Base-by-base conservation (phyloP, 169 alveolate species). In the Eimeria zaria region DNA sequence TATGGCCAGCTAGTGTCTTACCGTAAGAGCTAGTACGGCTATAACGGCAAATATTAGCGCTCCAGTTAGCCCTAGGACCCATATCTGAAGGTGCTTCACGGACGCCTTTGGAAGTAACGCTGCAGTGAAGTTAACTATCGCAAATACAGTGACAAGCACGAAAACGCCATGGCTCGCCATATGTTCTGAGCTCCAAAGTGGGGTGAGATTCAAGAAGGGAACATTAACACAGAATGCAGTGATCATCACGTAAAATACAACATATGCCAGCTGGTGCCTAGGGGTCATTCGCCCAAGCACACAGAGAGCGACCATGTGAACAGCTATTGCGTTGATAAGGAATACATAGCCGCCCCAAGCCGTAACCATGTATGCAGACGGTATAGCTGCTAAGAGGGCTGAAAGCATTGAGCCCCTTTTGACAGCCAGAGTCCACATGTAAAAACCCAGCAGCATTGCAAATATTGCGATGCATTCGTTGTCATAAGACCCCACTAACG, bases 341-440 rank as follows among this genome's bases (percentile, higher is more conserved):
- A 99, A 99, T 46, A 99, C 99, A 97, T 99, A 99, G 30, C 99
- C 99, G 44, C 99, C 99, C 99, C 99, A 99, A 18, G 99, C 98
- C 58, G 99, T 98, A 33, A 99, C 97, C 97, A 96, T 95, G 96
- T 97, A 97, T 93, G 97, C 93, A 96, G 98, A 91, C 89, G 98
- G 97, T 33, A 98, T 91, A 22, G 99, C 97, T 44, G 99, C 98
- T 55, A 97, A 48, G 46, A 97, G 88, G 2, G 98, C 97, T 36
- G 98, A 98, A 27, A 98, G 74, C 73, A 99, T 97, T 27, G 99
- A 97, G 36, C 99, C 99, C 53, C 99, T 98, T 96, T 99, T 97
- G 46, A 99, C 98, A 53, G 99, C 99, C 95, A 98, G 98, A 24
- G 99, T 96, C 99, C 99, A 99, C 51, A 98, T 97, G 96, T 98